These are phyloP conservation scores for Skeletonema menzelii DNA, from an alignment of 108 stramenopile genomes.

Conservation along the genomic window DNA sequence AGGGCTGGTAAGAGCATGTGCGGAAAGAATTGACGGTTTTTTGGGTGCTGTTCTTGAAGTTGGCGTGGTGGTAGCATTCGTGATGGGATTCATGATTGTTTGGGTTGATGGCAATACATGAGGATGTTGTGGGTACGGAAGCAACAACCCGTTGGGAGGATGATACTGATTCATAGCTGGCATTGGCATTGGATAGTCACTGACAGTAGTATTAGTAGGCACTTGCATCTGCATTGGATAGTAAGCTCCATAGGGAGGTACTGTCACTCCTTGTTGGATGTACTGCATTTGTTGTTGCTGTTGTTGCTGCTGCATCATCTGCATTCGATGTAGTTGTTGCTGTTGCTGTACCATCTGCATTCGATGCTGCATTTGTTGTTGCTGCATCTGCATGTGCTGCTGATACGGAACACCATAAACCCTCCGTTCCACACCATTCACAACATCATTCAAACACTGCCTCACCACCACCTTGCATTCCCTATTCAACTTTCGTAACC, in stretches of 20 bases:
- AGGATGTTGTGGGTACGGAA: not conserved
- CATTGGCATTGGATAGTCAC: not conserved
- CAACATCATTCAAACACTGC: not conserved
- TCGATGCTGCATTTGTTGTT: slow-evolving; percentile 15
- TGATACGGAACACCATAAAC: not conserved
- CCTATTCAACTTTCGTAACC: slow-evolving; percentile 1
- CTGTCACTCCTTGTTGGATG: not conserved
- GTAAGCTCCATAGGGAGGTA: not conserved
- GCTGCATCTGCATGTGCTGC: slow-evolving; percentile 9
- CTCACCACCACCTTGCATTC: slow-evolving; percentile 19
- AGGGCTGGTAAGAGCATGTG: slow-evolving; percentile 16
- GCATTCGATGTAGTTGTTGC: not conserved
- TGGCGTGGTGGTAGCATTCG: slow-evolving; percentile 1
- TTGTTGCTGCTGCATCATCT: slow-evolving; percentile 10
- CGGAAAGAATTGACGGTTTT: slow-evolving; percentile 17
- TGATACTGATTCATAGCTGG: not conserved
- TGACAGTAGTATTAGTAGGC: not conserved
- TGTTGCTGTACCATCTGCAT: slow-evolving; percentile 23
- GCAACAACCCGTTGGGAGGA: not conserved
- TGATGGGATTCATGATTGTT: not conserved
- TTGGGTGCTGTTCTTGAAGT: slow-evolving; percentile 8
- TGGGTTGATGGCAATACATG: not conserved
- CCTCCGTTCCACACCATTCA: not conserved
- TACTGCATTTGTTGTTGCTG: not conserved
- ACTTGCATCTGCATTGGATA: not conserved